A percentile compares a stretch with the other conserved stretches of the same genome.
phyloP scores from a whole-genome alignment of 78 protist species.

The Dictyostelium intermedium region DNA sequence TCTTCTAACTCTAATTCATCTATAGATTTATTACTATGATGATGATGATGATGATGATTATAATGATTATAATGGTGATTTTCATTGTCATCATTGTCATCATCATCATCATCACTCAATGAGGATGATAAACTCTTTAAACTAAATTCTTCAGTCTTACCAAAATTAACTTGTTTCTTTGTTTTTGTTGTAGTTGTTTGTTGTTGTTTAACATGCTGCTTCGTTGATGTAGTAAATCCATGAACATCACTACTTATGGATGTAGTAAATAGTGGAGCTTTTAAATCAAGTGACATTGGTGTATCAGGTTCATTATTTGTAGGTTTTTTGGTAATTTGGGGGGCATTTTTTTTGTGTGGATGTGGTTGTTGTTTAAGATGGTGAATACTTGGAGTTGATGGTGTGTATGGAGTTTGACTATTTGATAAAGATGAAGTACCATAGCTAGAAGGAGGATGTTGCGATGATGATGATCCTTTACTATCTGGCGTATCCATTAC shows the following conservation, averaged over 20 bases:
- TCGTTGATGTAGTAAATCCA: neutral
- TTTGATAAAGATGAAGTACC: neutral
- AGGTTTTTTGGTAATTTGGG: neutral
- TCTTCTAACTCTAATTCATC: neutral
- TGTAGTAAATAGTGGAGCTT: neutral
- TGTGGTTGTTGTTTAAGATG: neutral
- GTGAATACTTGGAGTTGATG: neutral
- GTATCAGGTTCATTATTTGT: neutral
- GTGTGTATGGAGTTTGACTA: neutral
- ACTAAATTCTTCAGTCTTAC: slow-evolving; percentile 16
- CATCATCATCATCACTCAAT: slow-evolving; percentile 1
- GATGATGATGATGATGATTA: neutral
- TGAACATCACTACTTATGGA: neutral
- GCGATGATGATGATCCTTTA: neutral
- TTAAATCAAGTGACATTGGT: neutral
- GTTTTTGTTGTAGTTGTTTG: neutral
- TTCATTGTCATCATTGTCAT: neutral
- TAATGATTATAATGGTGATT: neutral
- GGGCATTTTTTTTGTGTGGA: neutral
- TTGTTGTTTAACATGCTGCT: neutral
- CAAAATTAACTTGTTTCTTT: slow-evolving; percentile 58
- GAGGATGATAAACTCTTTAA: neutral
- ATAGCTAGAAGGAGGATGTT: neutral
- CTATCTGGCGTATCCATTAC: slow-evolving; percentile 24
- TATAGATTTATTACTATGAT: neutral